Evolutionary conservation across 2,329 filamentous ascomycete species (phyloP), one percentile per base, ranked within the genome.

Genomic region (Phialophora macrospora): DNA sequence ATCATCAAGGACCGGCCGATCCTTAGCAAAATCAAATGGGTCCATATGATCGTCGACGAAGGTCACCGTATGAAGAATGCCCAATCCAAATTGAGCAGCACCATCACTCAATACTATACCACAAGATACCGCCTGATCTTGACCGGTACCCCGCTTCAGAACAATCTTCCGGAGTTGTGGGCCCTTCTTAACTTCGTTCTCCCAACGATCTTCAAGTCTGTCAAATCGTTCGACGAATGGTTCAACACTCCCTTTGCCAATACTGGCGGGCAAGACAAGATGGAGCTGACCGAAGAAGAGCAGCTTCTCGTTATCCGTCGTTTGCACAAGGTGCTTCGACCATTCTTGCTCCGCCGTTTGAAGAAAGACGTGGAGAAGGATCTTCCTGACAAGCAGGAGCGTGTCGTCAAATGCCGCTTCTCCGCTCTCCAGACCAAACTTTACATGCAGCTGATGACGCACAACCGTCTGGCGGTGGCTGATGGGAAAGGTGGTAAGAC

Each of bases 361-460:
- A 99, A 99, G 88, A 98, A 97, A 81, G 95, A 99, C 82, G 95
- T 99, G 77, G 95, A 99, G 79, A 97, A 98, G 80, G 95, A 99
- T 78, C 83, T 99, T 68, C 95, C 95, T 0, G 94, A 99, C 85
- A 99, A 99, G 86, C 96, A 95, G 38, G 95, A 99, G 78, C 95
- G 96, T 80, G 94, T 99, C 77, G 93, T 99, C 87, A 98, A 99
- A 83, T 98, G 94, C 84, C 96, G 94, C 78, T 97, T 98, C 80
- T 99, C 95, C 57, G 90, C 95, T 0, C 83, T 99, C 69, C 95
- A 99, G 77, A 87, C 91, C 65, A 95, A 93, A 75, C 84, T 99
- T 48, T 97, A 99, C 85, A 96, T 96, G 81, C 95, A 99, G 77
- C 93, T 99, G 83, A 90, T 97, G 66, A 96, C 90, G 1, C 92